Evolutionary conservation across 768 basidiomycete genomes (phyloP).

Genomic region (Psilocybe subaeruginosa): DNA sequence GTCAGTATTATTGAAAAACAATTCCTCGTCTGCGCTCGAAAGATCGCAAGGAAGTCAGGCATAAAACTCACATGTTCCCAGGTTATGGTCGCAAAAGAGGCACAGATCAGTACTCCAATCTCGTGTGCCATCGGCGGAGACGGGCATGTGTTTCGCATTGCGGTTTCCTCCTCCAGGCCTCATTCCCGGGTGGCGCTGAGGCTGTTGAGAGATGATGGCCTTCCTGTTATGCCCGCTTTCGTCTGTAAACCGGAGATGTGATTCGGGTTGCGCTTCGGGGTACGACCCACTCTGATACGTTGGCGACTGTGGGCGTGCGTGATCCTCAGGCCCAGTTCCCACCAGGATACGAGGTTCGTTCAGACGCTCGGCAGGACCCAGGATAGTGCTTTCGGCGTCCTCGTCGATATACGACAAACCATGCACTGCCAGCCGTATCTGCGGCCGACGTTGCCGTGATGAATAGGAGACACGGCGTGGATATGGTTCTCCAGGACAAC

Average conservation of each 20-base stretch:
- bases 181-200: constrained; percentile 10
- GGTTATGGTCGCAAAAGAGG: constrained; percentile 20
- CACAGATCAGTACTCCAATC: constrained; percentile 24
- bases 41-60: too few species aligned
- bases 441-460: background rate
- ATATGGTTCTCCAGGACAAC: too few species aligned
- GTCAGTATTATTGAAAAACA: background rate
- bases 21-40: background rate
- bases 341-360: background rate
- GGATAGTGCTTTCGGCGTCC: background rate
- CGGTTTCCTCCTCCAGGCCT: constrained; percentile 4
- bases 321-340: background rate
- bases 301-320: background rate
- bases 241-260: background rate
- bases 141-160: constrained; percentile 17
- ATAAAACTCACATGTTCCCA: constrained; percentile 16
- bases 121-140: constrained; percentile 15
- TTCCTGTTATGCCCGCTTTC: background rate
- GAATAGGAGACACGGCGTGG: background rate
- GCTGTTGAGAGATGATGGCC: constrained; percentile 8
- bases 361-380: background rate
- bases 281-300: background rate
- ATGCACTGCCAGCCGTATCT: constrained; percentile 7
- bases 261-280: too few species aligned
- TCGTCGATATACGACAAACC: constrained; percentile 15